These are phyloP conservation scores for Arachis monticola DNA, from an alignment of 331 rosid species.

Conservation along the genomic window DNA sequence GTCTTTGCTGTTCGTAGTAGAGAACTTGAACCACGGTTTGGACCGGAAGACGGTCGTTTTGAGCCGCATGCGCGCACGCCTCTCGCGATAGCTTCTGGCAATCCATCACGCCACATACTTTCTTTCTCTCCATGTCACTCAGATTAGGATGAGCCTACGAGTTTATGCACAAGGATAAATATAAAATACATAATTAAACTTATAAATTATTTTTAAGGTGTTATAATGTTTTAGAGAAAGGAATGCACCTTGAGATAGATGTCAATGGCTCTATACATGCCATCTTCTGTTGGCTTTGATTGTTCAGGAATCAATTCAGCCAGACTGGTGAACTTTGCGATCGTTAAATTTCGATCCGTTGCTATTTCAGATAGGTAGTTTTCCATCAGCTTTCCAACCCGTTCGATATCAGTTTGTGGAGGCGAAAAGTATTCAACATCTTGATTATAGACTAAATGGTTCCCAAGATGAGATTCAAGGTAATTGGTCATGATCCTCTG, in stretches of 20 bases:
- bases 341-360: constrained; percentile 70
- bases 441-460: constrained; percentile 39
- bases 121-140: constrained; percentile 95
- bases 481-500: constrained; percentile 71
- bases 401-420: constrained; percentile 57
- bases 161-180: neutral
- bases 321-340: constrained; percentile 63
- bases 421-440: constrained; percentile 64
- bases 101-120: constrained; percentile 91
- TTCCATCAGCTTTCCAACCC: constrained; percentile 88
- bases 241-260: constrained; percentile 84
- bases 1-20: constrained; percentile 88
- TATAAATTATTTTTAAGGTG: no score
- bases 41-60: constrained; percentile 90
- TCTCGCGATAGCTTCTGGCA: constrained; percentile 90
- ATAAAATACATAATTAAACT: no score
- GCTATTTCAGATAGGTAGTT: constrained; percentile 87
- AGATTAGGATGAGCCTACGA: constrained; percentile 86
- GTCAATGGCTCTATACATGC: constrained; percentile 88
- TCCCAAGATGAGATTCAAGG: constrained; percentile 60
- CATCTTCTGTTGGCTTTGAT: constrained; percentile 84
- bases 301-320: constrained; percentile 90
- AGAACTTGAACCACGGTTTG: constrained; percentile 97
- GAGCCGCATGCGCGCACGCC: constrained; percentile 97
- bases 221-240: neutral